Conservation (phyloP, 2,329 filamentous ascomycete species). For the Fusarium acutatum region DNA sequence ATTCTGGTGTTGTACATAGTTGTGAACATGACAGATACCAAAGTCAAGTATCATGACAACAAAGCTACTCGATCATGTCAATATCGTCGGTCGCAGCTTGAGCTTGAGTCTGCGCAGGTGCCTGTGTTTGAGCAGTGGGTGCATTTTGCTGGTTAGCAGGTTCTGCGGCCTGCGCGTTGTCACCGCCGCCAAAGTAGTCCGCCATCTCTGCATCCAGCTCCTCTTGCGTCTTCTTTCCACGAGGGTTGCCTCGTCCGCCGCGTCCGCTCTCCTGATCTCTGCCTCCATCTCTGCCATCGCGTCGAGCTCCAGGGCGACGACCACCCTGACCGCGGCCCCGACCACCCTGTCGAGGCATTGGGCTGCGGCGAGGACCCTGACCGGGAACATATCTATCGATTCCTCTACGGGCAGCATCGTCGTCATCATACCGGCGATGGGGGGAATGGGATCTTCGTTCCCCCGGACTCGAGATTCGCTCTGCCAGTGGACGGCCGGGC, state of each 20-base stretch:
- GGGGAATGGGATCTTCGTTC: conserved; percentile 70
- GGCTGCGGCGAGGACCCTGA: conserved; percentile 61
- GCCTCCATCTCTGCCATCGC: conserved; percentile 49
- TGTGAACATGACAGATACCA: conserved; percentile 9
- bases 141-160: conserved; percentile 36
- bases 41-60: conserved; percentile 11
- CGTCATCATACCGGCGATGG: conserved; percentile 56
- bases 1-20: conserved; percentile 41
- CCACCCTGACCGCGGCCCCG: conserved; percentile 51
- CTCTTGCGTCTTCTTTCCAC: conserved; percentile 86
- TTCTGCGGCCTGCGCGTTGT: conserved; percentile 49
- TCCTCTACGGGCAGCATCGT: conserved; percentile 69
- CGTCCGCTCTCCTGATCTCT: conserved; percentile 48
- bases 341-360: conserved; percentile 60
- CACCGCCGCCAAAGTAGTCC: conserved; percentile 78
- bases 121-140: conserved; percentile 40
- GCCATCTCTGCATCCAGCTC: conserved; percentile 97
- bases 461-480: conserved; percentile 65
- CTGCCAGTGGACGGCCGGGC: conserved; percentile 65
- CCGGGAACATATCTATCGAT: conserved; percentile 85
- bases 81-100: conserved; percentile 61
- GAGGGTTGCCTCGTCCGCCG: conserved; percentile 56
- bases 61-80: conserved; percentile 72
- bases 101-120: conserved; percentile 31
- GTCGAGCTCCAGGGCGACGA: conserved; percentile 58